Evolutionary conservation across 768 basidiomycete genomes (phyloP), one percentile per base, ranked within the genome.

Genomic region (Pleurotus pulmonarius): DNA sequence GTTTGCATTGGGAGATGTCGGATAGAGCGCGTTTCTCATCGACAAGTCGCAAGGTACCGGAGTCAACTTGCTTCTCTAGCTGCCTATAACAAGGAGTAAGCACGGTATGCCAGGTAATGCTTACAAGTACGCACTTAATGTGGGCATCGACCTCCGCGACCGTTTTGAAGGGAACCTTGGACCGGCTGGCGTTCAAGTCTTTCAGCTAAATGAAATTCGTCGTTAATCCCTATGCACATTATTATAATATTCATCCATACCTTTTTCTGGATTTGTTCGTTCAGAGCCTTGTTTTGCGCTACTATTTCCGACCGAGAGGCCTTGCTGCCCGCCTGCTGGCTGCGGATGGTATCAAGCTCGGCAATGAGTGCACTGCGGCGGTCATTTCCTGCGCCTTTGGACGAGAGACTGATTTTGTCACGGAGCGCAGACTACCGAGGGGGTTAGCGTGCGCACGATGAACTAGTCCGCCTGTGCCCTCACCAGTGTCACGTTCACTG

Each of bases 1-100:
- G 88, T 66, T 83, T 91, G 59, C 78, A 74, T 44, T 80, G 78
- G 59, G 79, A 83, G 59, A 99, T 96, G 64, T 98, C 96, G 61
- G 83, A 81, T n/a, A 99, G 80, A 4, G 94, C 91, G 51, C 93
- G 87, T 74, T 97, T 98, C 73, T 99, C 97, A 56, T 97, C 95
- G 24, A 87, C 94, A 57, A 98, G 80, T 68, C 92, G 97, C 81
- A 99, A 80, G 57, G 64, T 83, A 22, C 96, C 96, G 4, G 92
- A 92, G 67, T 98, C 96, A 53, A 99, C 87, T 68, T 94, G 90
- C 66, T 83, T 88, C 49, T 98, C 92, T 58, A 97, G 76, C 59
- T 86, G 77, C 63, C 93, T 95, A 64, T 15, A 54, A 29, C 56
- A 59, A 58, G 43, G 26, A 56, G 40, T 55, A 57, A 61, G 55